Percentiles rank a stretch among this genome's conserved stretches.
These are phyloP conservation scores for Fragaria ananassa DNA, from an alignment of 306 rosid genomes.

Conservation along the genomic window DNA sequence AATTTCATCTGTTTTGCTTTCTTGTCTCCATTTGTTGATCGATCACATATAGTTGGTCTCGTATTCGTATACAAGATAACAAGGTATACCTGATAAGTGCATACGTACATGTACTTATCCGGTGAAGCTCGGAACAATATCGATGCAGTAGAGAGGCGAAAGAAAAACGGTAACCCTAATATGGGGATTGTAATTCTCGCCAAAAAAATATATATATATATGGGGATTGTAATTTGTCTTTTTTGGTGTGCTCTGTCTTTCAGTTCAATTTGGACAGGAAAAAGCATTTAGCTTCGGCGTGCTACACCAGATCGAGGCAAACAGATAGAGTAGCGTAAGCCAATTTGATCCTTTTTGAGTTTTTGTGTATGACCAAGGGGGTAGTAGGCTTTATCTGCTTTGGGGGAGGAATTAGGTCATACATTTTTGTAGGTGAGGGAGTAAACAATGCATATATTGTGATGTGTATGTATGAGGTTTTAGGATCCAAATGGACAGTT, in stretches of 20 bases:
- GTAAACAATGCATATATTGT: not conserved
- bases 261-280: not conserved
- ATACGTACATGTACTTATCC: not conserved
- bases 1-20: not conserved
- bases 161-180: not conserved
- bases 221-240: not conserved
- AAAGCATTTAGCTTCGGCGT: not conserved
- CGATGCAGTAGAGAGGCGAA: not conserved
- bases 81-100: not conserved
- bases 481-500: not conserved
- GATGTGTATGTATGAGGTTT: not conserved
- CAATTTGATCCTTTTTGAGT: not conserved
- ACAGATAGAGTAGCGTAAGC: not conserved
- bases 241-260: not conserved
- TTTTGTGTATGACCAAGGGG: not conserved
- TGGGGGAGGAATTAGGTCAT: not conserved
- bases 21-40: not conserved
- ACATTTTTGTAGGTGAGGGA: not conserved
- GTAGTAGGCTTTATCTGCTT: not conserved
- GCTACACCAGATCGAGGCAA: not conserved
- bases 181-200: no score
- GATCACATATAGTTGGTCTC: not conserved
- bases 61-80: not conserved
- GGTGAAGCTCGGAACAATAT: not conserved
- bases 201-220: no score